Evolutionary conservation across 1,284 basidiomycete species (phyloP), one percentile per base, ranked within the genome.

Genomic region (Apiotrichum gracile): DNA sequence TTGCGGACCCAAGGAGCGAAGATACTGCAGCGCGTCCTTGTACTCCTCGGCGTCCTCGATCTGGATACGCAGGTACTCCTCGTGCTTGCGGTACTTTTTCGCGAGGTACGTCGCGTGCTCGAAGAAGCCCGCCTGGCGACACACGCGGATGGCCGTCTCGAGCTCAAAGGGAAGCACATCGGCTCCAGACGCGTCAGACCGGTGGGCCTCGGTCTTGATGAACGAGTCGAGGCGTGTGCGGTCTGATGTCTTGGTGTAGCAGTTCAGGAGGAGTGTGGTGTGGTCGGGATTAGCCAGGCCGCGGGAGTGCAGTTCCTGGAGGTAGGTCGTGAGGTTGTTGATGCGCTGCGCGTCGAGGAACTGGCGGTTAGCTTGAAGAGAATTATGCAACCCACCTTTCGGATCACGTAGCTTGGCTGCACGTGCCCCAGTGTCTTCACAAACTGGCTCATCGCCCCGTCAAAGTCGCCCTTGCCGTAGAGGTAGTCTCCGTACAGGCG

Each of bases 301-400:
- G 0, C 85, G 80, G 2, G 88, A 80, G 66, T 98, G 94, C 0
- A 99, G 79, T 69, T 96, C 93, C 80, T 98, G 92, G 1, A 99
- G 81, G 70, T 97, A 98, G 1, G 87, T 89, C 16, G 91, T 92
- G 47, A 99, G 85, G 67, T 93, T 91, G 56, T 91, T 86, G 51
- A 97, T 97, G 5, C 94, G 80, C 71, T 98, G 94, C 0, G 94
- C 91, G 64, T 97, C 94, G 37, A 99, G 83, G 75, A 94, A 97
- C 91, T 96, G 64, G 2, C 29, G n/a, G 21, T 39, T 27, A 54
- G 37, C 27, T 24, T 6, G 24, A 21, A 16, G 47, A n/a, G 25
- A 42, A 16, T 40, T 29, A 22, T 16, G 6, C 19, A 19, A 33
- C 72, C 49, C 61, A 88, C 91, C 81, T 96, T 97, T 61, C 96